Base-by-base conservation (phyloP, 2,329 filamentous ascomycete species). In the Penicillium corylophilum region DNA sequence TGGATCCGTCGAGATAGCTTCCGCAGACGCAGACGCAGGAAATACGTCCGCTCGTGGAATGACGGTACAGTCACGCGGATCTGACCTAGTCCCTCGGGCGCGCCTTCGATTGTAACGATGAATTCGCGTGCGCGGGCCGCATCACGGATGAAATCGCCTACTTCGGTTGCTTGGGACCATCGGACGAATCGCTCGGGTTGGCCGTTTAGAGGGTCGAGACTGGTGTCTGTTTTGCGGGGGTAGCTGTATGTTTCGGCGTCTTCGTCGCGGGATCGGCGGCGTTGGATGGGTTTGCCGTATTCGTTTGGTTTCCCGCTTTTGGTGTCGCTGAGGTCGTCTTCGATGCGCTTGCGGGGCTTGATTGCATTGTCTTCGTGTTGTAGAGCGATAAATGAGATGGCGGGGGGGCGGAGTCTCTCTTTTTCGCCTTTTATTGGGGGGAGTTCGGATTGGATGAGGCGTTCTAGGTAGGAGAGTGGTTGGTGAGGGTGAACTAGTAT, bases 71-170 rank as follows among this genome's bases (percentile, higher is more conserved):
- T 85, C 6, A 96, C 86, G 15, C 84, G 82, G 60, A 96, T 86
- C 47, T 68, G 66, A 61, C 90, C 84, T 1, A 79, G 69, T 0
- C 91, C 85, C 0, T 77, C 70, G 0, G 79, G 75, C 0, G 79
- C 78, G 0, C 89, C 89, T 66, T 95, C 88, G 50, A 96, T 89
- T 47, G 87, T 83, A 39, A 96, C 85, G 3, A 87, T 84, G 66
- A 96, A 96, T 66, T 95, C 90, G 48, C 89, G 84, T 0, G 89
- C 89, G 3, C 89, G 80, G 0, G 91, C 89, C 0, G 92, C 91
- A 67, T 96, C 92, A 8, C 90, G 85, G 59, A 96, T 94, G 66
- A 96, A 96, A 73, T 96, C 92, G 9, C 92, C 92, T 28, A 96
- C 88, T 68, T 96, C 92, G 1, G 92, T 96, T 26, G 86, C 89